A percentile compares a stretch with the other conserved stretches of the same genome.
phyloP scores from a whole-genome alignment of 768 basidiomycete genomes.

The Cyathus striatus region DNA sequence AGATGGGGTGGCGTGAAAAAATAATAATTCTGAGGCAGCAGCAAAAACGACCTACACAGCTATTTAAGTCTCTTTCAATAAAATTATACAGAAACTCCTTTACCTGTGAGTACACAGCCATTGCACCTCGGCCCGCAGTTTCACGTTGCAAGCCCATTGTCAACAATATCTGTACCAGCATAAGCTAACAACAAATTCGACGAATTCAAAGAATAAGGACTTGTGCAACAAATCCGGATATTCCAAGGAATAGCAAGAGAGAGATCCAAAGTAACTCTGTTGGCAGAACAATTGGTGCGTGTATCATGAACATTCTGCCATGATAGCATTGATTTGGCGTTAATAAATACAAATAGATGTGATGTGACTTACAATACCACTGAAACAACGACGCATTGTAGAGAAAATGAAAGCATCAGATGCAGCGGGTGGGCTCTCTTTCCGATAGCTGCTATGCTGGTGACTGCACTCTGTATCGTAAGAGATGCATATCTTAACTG shows the following conservation, averaged over 20 bases:
- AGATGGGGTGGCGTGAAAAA: conserved; percentile 60
- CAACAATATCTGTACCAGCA: neutral
- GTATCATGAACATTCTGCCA: too few species aligned
- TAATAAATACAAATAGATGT: too few species aligned
- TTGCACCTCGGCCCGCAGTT: conserved; percentile 6
- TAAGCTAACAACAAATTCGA: too few species aligned
- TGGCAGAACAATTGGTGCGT: conserved; percentile 43
- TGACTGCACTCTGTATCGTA: too few species aligned
- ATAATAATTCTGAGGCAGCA: conserved; percentile 53
- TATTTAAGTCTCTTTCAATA: neutral
- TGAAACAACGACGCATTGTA: conserved; percentile 41
- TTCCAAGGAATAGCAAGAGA: conserved; percentile 43
- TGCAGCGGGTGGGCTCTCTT: conserved; percentile 74
- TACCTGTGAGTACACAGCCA: conserved; percentile 10
- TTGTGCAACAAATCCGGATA: conserved; percentile 52
- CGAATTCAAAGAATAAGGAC: conserved; percentile 18
- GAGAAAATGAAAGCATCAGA: conserved; percentile 60
- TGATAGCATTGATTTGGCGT: too few species aligned
- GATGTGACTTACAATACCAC: too few species aligned
- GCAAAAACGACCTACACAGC: conserved; percentile 57
- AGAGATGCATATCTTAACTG: neutral
- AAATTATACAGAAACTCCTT: neutral
- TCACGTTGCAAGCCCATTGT: conserved; percentile 20
- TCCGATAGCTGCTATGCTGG: conserved; percentile 58
- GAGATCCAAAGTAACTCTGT: conserved; percentile 36